Base-by-base conservation (phyloP, 345 rosid genomes). In the Cardamine chenopodiifolia region DNA sequence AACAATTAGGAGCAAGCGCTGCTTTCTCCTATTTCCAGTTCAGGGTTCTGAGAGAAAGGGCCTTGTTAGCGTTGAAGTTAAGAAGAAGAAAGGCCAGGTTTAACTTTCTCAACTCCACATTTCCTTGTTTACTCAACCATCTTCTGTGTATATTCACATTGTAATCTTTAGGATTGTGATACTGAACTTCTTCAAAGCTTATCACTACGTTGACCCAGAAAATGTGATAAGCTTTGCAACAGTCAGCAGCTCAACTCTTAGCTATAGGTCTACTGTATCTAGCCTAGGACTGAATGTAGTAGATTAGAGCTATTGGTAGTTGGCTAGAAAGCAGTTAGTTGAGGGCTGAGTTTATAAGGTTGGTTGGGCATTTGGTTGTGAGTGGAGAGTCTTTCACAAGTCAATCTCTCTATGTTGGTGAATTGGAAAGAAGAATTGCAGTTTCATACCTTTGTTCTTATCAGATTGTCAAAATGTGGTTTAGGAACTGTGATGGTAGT, bases 41-140 rank as follows among this genome's bases (percentile, higher is more conserved):
- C 88, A 61, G 47, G 98, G 98, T 50, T 91, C 96, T 56, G 97
- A 93, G 80, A 86, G 86, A 81, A 89, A 83, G 67, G 98, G 98
- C 42, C 84, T 95, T 62, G 96, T 90, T 58, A 95, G 98, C 29
- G 87, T 90, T 45, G 93, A 84, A 85, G 92, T 90, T 67, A 92
- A 90, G 89, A 92, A 90, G 85, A 93, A 87, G 72, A 87, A 86
- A 48, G 98, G 95, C 79, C 86, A 90, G 98, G 98, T 90, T 78
- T 80, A 37, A 66, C 42, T 45, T 74, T 47, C 52, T 66, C 42
- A 66, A 57, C 66, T 66, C 49, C 49, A 11, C 39, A 73, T 7
- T 39, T 53, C 4, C 4, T 26, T 54, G 23, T 60, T 52, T 22
- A 44, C 23, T 13, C 52, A 39, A 25, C 54, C 23, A 18, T 39